phyloP scores from a whole-genome alignment of 2,329 filamentous ascomycete species.

The Triangularia verruculosa region DNA sequence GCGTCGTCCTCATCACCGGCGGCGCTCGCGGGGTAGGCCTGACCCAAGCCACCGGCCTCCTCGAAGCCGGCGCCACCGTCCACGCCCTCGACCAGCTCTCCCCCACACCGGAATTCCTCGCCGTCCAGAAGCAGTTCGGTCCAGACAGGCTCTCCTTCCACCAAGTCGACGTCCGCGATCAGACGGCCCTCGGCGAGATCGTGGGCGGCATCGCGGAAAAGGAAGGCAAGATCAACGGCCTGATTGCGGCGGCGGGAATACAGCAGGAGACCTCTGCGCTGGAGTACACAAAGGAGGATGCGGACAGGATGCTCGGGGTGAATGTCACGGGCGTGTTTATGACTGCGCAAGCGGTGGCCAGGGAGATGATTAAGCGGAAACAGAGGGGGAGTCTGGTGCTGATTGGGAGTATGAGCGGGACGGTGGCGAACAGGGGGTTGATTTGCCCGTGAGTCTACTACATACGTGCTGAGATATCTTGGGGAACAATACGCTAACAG shows the following conservation, averaged over 20 bases:
- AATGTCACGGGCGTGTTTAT: constrained; percentile 85
- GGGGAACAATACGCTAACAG: background rate
- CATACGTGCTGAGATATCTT: background rate
- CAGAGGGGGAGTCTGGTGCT: constrained; percentile 61
- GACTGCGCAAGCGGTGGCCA: constrained; percentile 84
- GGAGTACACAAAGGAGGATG: constrained; percentile 73
- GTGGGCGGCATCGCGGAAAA: constrained; percentile 66
- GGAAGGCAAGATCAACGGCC: constrained; percentile 72
- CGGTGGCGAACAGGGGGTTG: constrained; percentile 61
- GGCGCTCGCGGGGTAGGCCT: constrained; percentile 75
- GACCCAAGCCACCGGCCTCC: constrained; percentile 72
- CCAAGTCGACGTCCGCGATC: constrained; percentile 76
- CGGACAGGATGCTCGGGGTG: constrained; percentile 75
- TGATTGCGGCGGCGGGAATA: constrained; percentile 68
- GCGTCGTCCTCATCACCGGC: constrained; percentile 73
- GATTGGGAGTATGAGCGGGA: constrained; percentile 69
- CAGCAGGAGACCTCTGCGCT: constrained; percentile 82
- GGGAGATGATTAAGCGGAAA: constrained; percentile 63
- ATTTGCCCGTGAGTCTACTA: constrained; percentile 53
- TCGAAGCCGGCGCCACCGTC: constrained; percentile 74
- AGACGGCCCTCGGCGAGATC: constrained; percentile 62
- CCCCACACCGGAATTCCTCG: constrained; percentile 61
- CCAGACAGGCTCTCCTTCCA: constrained; percentile 68
- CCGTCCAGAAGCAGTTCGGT: constrained; percentile 60
- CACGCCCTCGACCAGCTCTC: constrained; percentile 64